phyloP scores from a whole-genome alignment of 1,284 basidiomycete genomes.

The Sporisorium scitamineum region DNA sequence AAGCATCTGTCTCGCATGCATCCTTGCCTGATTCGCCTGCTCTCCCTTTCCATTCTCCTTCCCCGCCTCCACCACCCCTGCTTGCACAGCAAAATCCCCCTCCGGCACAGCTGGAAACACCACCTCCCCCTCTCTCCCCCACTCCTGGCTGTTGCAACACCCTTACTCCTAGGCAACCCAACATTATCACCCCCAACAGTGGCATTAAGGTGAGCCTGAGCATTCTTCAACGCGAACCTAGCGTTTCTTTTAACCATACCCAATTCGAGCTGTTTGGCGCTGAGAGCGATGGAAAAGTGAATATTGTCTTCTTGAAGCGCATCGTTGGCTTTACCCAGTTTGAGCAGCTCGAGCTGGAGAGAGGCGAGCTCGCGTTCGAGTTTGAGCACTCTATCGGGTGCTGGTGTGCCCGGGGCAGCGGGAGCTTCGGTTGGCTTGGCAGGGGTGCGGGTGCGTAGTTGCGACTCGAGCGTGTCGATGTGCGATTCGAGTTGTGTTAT shows the following conservation, averaged over 20 bases:
- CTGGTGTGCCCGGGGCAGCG: neutral
- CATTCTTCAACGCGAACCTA: slow-evolving; percentile 39
- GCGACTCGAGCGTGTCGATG: slow-evolving; percentile 15
- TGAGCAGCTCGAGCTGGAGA: slow-evolving; percentile 37
- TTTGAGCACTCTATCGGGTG: neutral
- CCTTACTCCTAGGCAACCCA: slow-evolving; percentile 15
- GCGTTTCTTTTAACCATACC: slow-evolving; percentile 57
- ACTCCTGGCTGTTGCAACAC: too few species aligned
- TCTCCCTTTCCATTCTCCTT: slow-evolving; percentile 11
- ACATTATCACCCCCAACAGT: neutral
- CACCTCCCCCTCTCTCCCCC: neutral
- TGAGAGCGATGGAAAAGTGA: slow-evolving; percentile 53
- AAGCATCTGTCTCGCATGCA: slow-evolving; percentile 20
- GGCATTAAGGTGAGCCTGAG: neutral
- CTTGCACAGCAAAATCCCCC: neutral
- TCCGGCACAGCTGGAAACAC: slow-evolving; percentile 14
- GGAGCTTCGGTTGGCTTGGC: neutral
- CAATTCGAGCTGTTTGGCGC: slow-evolving; percentile 56
- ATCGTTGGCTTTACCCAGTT: slow-evolving; percentile 56
- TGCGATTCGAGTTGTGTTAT: slow-evolving; percentile 10
- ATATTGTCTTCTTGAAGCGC: slow-evolving; percentile 53
- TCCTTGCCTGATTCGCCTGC: slow-evolving; percentile 18
- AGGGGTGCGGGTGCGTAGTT: slow-evolving; percentile 11
- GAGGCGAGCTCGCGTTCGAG: slow-evolving; percentile 16
- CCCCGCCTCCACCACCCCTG: neutral